Conservation (phyloP, 148 eudicot species). For the Silene uniflora region DNA sequence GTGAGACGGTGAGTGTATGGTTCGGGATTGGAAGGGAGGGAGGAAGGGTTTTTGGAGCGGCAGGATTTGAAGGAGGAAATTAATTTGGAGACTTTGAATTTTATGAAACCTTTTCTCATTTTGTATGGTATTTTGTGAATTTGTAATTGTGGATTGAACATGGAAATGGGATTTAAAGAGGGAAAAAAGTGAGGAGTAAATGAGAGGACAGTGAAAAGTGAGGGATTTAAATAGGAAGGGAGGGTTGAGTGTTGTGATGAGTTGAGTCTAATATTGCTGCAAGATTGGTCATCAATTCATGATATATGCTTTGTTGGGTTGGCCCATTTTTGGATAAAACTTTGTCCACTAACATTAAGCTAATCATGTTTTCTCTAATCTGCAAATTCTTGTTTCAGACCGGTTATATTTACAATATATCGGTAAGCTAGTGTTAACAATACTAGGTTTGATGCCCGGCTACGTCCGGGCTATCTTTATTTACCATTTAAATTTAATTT, state of each 20-base stretch:
- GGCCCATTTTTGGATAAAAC: not conserved
- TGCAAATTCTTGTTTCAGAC: too few species aligned
- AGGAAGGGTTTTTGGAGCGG: conserved; percentile 65
- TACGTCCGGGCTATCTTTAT: too few species aligned
- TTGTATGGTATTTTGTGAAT: not conserved
- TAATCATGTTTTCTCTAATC: too few species aligned
- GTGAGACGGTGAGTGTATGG: conserved; percentile 20
- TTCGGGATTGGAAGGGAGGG: conserved; percentile 53
- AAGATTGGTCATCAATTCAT: not conserved
- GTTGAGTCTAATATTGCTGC: not conserved
- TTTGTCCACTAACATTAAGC: not conserved
- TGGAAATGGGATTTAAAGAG: not conserved
- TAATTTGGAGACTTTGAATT: conserved; percentile 38
- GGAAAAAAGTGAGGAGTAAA: not conserved
- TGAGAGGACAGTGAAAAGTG: too few species aligned
- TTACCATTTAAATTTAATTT: too few species aligned
- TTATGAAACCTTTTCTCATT: conserved; percentile 59
- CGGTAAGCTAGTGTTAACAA: too few species aligned
- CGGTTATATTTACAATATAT: too few species aligned
- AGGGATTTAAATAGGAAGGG: not conserved
- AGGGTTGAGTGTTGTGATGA: not conserved
- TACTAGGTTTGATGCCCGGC: too few species aligned
- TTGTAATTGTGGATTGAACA: not conserved
- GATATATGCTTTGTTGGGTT: not conserved
- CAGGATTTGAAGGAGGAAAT: conserved; percentile 63